Evolutionary conservation across 1,284 basidiomycete genomes (phyloP), one percentile per base, ranked within the genome.

Genomic region (Ustilago loliicola): DNA sequence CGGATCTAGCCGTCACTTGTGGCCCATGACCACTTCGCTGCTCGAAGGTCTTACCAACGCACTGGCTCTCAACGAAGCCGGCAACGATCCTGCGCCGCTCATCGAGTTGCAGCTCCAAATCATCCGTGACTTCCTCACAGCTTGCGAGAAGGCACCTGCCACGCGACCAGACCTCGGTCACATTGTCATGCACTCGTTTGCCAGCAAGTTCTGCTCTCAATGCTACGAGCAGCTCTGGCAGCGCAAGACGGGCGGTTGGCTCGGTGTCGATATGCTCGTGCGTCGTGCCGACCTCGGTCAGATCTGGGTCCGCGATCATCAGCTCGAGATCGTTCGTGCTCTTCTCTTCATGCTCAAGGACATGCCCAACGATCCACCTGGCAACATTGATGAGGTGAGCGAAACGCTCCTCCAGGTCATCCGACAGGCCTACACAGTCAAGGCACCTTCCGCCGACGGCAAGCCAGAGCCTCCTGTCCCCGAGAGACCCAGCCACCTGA

Each of bases 341-440:
- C 90, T 99, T 36, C 89, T 99, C 52, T 96, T 96, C 84, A 93
- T 96, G 73, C 89, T 99, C 57, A 98, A 99, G 86, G 96, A 99
- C 85, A 93, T 98, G 85, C 96, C 97, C 0, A 91, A 91, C 77
- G 96, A 99, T 79, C 90, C 95, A 48, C 94, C 95, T 0, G 90
- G 91, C 25, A 92, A 96, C 79, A 91, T 95, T 38, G 91, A 92
- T 42, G 91, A 92, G 58, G 93, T 98, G 42, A 89, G 92, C 29
- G 91, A 93, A 61, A 92, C 95, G 34, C 89, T 99, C 61, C 90
- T 91, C 66, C 89, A 90, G 62, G 91, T 98, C 58, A 88, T 99
- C 61, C 90, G 92, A 79, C 78, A 81, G 57, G 78, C 80, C 1
- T 80, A 83, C 69, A 68, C 71, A 45, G 71, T 73, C 53, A 75